Base-by-base conservation (phyloP, 1,284 basidiomycete genomes). In the Tilletia setariae region DNA sequence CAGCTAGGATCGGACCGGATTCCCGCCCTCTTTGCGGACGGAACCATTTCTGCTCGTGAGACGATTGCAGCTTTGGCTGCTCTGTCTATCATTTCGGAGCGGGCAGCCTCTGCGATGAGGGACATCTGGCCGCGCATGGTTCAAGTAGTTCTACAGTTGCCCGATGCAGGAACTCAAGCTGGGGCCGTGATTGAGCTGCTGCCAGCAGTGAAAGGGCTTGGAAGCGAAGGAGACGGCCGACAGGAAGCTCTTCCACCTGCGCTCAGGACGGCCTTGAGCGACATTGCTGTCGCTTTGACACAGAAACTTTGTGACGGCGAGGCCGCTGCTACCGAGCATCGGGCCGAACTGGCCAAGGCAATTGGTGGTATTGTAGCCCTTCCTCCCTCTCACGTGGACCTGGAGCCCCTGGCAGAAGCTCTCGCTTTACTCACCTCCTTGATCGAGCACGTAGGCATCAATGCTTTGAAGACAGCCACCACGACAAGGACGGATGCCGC, bases 391-490 rank as follows among this genome's bases (percentile, higher is more conserved):
- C 56, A 61, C 15, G 2, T 61, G 28, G 56, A 61, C 4, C 28
- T 35, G 56, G 56, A 61, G 21, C 28, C 56, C 2, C 28, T 61
- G 9, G 28, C 25, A 7, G 56, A 61, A 21, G 25, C 56, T 30
- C 56, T 61, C 7, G 56, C 56, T 6, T 59, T 74, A n/a, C 53
- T 72, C 28, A 68, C 69, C 15, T 74, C 72, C 0, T 71, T 72
- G 3, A 71, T 73, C 63, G 72, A 73, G 64, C 74, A 74, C 61
- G 69, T 75, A 13, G 61, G 69, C 11, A 63, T 64, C 40, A 65
- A 67, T 13, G 62, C 73, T 6, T 63, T 73, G 11, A 40, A 11
- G 35, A 6, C 35, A 40, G 35, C 35, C 35, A 11, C 35, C 6
- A 70, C 70, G 61, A 2, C 63, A 1, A 64, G 61, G 25, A 40